These are phyloP conservation scores for Astragalus membranaceus DNA, from an alignment of 306 rosid genomes.

Conservation along the genomic window DNA sequence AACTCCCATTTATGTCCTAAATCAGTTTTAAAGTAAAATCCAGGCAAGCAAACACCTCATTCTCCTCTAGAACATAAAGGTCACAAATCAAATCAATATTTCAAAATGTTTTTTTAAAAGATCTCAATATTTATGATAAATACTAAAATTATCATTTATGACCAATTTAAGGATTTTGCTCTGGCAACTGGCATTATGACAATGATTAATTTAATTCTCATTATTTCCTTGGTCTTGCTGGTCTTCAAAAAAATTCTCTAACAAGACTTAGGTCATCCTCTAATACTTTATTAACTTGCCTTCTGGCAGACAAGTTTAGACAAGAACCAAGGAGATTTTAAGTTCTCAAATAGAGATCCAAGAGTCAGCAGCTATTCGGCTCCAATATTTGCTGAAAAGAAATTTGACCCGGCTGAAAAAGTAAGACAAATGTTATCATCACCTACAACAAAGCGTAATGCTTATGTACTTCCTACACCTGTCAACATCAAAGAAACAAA, in stretches of 20 bases:
- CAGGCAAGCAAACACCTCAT: neutral
- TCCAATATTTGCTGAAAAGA: constrained; percentile 69
- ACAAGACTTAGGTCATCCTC: constrained; percentile 9
- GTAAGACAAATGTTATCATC: constrained; percentile 43
- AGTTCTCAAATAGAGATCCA: constrained; percentile 42
- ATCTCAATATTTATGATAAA: constrained; percentile 1
- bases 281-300: constrained; percentile 16
- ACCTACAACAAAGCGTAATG: constrained; percentile 45
- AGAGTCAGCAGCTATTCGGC: constrained; percentile 73
- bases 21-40: neutral
- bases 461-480: constrained; percentile 87
- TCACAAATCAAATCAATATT: neutral
- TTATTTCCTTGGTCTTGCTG: neutral
- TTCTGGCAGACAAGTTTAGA: constrained; percentile 51
- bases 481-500: constrained; percentile 46
- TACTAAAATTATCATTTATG: neutral
- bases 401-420: constrained; percentile 80
- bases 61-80: neutral
- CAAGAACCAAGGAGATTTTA: constrained; percentile 48
- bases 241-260: neutral
- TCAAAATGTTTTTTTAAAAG: neutral
- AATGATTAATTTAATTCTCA: constrained; percentile 11
- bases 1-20: constrained; percentile 6
- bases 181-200: neutral
- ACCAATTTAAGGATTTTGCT: neutral